These are phyloP conservation scores for Trichoderma gracile DNA, from an alignment of 2,329 filamentous ascomycete genomes.

Conservation along the genomic window DNA sequence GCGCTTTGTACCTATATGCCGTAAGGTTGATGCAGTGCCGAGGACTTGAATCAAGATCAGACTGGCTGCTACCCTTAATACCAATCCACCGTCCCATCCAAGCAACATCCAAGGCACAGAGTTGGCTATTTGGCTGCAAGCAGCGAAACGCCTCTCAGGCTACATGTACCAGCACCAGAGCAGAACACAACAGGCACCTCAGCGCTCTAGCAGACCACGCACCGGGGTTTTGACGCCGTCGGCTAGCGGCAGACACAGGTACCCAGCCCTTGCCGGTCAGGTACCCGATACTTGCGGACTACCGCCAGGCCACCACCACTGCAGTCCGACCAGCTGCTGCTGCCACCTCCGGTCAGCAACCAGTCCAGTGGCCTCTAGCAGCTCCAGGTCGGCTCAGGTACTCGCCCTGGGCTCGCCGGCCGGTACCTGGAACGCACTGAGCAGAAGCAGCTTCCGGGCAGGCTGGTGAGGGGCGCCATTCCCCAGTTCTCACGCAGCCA, in stretches of 20 bases:
- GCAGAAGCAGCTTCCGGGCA: not conserved
- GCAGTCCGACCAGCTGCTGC: not conserved
- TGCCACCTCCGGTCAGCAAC: too few relatives aligned
- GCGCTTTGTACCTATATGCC: not conserved
- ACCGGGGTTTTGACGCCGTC: not conserved
- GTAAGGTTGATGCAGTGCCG: not conserved
- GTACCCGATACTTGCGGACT: not conserved
- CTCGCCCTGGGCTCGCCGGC: not conserved
- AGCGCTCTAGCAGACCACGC: too few relatives aligned
- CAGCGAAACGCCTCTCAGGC: conserved; percentile 18
- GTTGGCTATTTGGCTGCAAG: conserved; percentile 16
- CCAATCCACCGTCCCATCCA: not conserved
- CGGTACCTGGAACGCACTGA: conserved; percentile 11
- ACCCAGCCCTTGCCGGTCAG: not conserved
- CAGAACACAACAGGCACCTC: too few relatives aligned
- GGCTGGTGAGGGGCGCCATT: not conserved
- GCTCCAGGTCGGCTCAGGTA: not conserved
- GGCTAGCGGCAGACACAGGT: not conserved
- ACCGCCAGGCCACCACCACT: not conserved
- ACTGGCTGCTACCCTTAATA: too few relatives aligned
- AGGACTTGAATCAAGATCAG: not conserved
- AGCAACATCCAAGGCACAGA: not conserved
- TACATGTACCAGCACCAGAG: not conserved
- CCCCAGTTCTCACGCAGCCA: conserved; percentile 6
- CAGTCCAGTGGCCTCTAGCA: not conserved